Percentiles rank a stretch among this genome's conserved stretches.
phyloP scores from a whole-genome alignment of 805 yeast species.

The Danielia oregonensis region DNA sequence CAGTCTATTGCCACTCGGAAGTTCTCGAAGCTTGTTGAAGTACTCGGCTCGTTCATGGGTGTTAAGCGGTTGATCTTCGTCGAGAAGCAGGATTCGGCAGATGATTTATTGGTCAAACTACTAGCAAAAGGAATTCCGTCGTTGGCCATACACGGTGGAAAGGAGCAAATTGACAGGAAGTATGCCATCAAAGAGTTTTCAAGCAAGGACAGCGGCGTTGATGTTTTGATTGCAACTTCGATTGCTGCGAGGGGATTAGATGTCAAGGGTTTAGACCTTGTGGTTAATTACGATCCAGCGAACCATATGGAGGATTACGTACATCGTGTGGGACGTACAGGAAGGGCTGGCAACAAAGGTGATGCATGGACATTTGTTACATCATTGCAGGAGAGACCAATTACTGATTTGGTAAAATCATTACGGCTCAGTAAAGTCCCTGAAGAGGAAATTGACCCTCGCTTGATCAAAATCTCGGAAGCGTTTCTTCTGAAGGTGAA shows the following conservation, averaged over 20 bases:
- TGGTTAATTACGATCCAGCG: conserved; percentile 60
- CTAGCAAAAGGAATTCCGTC: conserved; percentile 53
- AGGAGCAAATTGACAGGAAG: conserved; percentile 80
- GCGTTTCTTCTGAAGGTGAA: conserved; percentile 59
- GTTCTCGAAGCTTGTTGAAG: conserved; percentile 49
- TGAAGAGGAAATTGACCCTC: conserved; percentile 45
- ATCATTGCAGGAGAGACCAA: conserved; percentile 56
- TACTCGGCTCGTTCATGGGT: conserved; percentile 46
- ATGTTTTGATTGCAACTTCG: conserved; percentile 83
- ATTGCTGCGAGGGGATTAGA: conserved; percentile 94
- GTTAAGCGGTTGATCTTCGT: conserved; percentile 76
- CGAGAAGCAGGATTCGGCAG: conserved; percentile 86
- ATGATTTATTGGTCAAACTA: conserved; percentile 55
- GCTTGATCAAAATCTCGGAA: conserved; percentile 47
- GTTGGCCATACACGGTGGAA: conserved; percentile 85
- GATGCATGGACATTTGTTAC: conserved; percentile 54
- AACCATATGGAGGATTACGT: conserved; percentile 83
- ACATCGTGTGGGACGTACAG: conserved; percentile 94
- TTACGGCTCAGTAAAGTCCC: conserved; percentile 50
- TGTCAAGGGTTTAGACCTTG: conserved; percentile 79
- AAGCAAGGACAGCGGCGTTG: conserved; percentile 47
- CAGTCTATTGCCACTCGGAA: conserved; percentile 31
- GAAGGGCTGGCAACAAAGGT: conserved; percentile 83
- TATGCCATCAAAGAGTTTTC: conserved; percentile 67
- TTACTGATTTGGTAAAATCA: conserved; percentile 68